Conservation (phyloP, 768 basidiomycete genomes). For the Xerocomus brunneocitrinus region DNA sequence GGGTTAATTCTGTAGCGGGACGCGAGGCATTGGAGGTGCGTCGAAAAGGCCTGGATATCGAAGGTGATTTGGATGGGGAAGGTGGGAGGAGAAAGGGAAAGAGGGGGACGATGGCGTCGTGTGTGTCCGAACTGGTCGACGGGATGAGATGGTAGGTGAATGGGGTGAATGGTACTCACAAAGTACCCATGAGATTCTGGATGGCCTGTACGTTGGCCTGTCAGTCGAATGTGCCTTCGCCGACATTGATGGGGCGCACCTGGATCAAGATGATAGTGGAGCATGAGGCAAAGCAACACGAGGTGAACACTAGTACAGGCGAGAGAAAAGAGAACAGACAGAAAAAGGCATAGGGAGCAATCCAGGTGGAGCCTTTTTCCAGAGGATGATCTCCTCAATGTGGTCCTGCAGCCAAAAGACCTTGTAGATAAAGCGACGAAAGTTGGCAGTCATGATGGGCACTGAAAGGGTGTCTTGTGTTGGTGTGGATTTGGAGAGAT, state of each 20-base stretch:
- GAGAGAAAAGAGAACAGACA: constrained; percentile 46
- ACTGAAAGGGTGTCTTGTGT: constrained; percentile 18
- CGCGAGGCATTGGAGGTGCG: neutral
- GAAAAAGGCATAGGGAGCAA: constrained; percentile 64
- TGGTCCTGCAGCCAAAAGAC: constrained; percentile 92
- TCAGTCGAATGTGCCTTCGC: constrained; percentile 74
- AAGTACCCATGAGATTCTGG: constrained; percentile 84
- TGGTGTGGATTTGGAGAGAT: constrained; percentile 22
- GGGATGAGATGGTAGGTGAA: neutral
- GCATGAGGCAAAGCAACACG: constrained; percentile 56
- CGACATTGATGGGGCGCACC: constrained; percentile 34
- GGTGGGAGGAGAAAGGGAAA: constrained; percentile 39
- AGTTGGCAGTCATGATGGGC: constrained; percentile 54
- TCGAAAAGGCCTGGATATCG: constrained; percentile 31
- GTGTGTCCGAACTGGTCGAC: constrained; percentile 50
- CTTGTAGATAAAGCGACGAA: constrained; percentile 56
- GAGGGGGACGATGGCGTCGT: constrained; percentile 51
- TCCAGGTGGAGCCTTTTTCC: constrained; percentile 71
- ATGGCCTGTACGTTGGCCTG: constrained; percentile 85
- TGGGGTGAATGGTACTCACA: constrained; percentile 41
- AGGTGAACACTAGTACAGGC: neutral
- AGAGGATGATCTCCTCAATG: constrained; percentile 77
- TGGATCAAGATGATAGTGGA: constrained; percentile 53
- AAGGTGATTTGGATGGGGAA: constrained; percentile 43
- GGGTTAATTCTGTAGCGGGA: neutral